A percentile compares a stretch with the other conserved stretches of the same genome.
These are phyloP conservation scores for Macadamia tetraphylla DNA, from an alignment of 164 flowering plant genomes.

Conservation along the genomic window DNA sequence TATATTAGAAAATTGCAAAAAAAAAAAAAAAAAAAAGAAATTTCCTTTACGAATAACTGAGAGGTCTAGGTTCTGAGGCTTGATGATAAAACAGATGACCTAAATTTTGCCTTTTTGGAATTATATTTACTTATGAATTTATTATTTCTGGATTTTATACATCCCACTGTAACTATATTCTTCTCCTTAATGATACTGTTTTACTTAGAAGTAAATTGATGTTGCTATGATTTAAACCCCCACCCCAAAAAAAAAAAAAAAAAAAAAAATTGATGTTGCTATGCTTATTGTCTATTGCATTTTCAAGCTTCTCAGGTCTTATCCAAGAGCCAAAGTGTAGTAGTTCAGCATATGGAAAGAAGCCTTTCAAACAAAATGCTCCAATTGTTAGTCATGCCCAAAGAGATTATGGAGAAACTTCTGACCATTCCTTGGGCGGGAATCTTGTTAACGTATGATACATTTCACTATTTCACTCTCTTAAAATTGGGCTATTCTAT, in stretches of 20 bases:
- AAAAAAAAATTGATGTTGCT: not conserved
- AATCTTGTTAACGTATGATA: conserved; percentile 37
- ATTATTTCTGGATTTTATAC: not conserved
- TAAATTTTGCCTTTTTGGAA: no score
- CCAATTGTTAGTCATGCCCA: conserved; percentile 25
- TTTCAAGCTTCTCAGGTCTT: conserved; percentile 92
- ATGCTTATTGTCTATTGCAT: conserved; percentile 47
- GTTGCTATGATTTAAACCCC: not conserved
- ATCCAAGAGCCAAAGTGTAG: conserved; percentile 40
- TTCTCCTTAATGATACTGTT: not conserved
- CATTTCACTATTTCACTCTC: not conserved
- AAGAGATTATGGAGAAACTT: conserved; percentile 27
- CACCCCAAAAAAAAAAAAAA: no score
- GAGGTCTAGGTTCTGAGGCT: no score
- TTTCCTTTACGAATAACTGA: no score
- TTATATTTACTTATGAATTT: not conserved
- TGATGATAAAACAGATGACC: no score
- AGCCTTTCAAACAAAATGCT: conserved; percentile 28
- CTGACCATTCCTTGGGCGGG: conserved; percentile 26
- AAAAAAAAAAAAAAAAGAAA: no score
- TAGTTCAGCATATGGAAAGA: conserved; percentile 31
- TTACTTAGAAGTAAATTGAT: not conserved
- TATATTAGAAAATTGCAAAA: no score
- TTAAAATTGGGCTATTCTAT: not conserved
- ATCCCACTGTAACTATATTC: not conserved